phyloP scores from a whole-genome alignment of 116 monocot genomes.

The Papilionanthe hybrid region DNA sequence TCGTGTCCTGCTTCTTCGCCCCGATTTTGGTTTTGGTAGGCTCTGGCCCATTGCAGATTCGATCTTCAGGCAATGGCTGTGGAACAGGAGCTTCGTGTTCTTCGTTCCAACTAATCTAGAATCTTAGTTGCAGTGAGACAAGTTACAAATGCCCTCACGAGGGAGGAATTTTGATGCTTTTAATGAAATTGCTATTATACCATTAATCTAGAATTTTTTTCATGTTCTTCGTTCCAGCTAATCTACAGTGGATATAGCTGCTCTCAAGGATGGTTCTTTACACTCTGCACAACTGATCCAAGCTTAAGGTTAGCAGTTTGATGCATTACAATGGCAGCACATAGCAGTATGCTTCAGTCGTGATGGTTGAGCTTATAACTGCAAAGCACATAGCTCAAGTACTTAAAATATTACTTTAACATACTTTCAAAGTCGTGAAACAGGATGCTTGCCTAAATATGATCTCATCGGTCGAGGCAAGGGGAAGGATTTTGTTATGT shows the following conservation, averaged over 20 bases:
- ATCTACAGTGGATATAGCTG: constrained; percentile 58
- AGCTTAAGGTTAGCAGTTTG: constrained; percentile 32
- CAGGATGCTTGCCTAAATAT: too few relatives aligned
- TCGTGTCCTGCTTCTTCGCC: too few relatives aligned
- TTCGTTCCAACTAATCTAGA: too few relatives aligned
- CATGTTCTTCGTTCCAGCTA: constrained; percentile 22
- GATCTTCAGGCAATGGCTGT: too few relatives aligned
- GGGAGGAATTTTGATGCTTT: background rate
- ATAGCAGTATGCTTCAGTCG: constrained; percentile 33
- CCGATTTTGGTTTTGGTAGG: too few relatives aligned
- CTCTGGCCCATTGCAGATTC: too few relatives aligned
- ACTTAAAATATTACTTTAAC: background rate
- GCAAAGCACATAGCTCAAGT: constrained; percentile 72
- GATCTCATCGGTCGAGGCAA: too few relatives aligned
- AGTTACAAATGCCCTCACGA: too few relatives aligned
- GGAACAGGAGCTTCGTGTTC: too few relatives aligned
- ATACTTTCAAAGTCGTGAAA: too few relatives aligned
- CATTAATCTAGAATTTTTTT: background rate
- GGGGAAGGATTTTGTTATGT: too few relatives aligned
- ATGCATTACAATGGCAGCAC: background rate
- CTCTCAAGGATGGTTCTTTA: constrained; percentile 58
- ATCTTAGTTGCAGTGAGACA: too few relatives aligned
- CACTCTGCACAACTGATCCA: constrained; percentile 40
- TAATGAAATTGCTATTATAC: background rate
- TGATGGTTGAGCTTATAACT: constrained; percentile 60